phyloP scores from a whole-genome alignment of 2,329 filamentous ascomycete genomes.

The Hypoxylon sp. region DNA sequence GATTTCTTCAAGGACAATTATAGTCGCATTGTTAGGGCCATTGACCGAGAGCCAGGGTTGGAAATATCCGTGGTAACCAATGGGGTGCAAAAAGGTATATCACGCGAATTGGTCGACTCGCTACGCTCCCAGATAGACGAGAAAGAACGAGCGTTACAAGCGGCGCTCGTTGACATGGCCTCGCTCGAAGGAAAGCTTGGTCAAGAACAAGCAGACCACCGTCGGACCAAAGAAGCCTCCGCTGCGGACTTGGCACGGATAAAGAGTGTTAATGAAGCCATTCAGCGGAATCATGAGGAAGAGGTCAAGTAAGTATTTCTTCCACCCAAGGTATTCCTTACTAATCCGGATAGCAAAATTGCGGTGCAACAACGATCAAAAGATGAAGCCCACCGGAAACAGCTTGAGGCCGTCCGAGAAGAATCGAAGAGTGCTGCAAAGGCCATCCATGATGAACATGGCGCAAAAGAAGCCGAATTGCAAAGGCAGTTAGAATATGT shows the following conservation, averaged over 20 bases:
- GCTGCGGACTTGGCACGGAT: conserved; percentile 66
- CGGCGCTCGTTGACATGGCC: conserved; percentile 59
- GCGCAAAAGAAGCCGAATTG: conserved; percentile 52
- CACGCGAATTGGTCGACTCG: conserved; percentile 91
- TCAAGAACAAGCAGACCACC: conserved; percentile 80
- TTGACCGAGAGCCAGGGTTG: conserved; percentile 89
- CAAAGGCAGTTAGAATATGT: conserved; percentile 59
- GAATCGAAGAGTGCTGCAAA: conserved; percentile 46
- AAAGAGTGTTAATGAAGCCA: conserved; percentile 74
- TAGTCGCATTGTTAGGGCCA: conserved; percentile 82
- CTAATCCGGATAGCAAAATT: conserved; percentile 52
- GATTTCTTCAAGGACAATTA: conserved; percentile 98
- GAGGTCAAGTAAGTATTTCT: conserved; percentile 64
- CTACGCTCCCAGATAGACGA: conserved; percentile 82
- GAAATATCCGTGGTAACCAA: conserved; percentile 86
- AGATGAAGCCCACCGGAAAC: conserved; percentile 54
- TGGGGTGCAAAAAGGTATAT: conserved; percentile 87
- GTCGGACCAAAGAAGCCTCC: conserved; percentile 70
- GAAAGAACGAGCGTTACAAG: conserved; percentile 67
- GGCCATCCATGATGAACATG: conserved; percentile 48
- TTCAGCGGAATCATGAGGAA: conserved; percentile 77
- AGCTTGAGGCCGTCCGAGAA: conserved; percentile 43
- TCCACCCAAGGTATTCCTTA: background rate
- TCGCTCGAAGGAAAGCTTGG: conserved; percentile 68
- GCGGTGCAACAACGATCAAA: conserved; percentile 60